phyloP scores from a whole-genome alignment of 805 yeast genomes.

The Cyberlindnera subsufficiens region DNA sequence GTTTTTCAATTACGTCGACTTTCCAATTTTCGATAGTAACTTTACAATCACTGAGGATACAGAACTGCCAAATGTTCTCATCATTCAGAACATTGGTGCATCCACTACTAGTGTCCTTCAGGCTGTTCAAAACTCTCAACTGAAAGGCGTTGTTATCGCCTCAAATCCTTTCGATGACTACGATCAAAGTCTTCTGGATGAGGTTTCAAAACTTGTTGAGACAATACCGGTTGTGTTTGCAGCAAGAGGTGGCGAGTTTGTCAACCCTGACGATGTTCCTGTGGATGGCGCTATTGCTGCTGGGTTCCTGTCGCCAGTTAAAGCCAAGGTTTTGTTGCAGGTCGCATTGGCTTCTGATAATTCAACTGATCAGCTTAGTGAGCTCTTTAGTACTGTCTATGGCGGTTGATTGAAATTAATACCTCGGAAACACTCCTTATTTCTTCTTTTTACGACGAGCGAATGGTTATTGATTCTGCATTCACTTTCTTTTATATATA shows the following conservation, averaged over 20 bases:
- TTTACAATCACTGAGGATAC: conserved; percentile 9
- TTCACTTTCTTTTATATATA: no score
- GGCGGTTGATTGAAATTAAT: conserved; percentile 32
- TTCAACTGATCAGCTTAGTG: conserved; percentile 29
- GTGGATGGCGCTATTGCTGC: conserved; percentile 34
- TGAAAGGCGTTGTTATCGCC: conserved; percentile 42
- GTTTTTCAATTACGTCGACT: conserved; percentile 11
- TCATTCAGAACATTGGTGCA: conserved; percentile 41
- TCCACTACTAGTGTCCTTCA: conserved; percentile 32
- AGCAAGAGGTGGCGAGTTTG: conserved; percentile 20
- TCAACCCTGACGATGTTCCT: conserved; percentile 7
- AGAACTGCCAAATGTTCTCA: conserved; percentile 30
- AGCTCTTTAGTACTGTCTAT: conserved; percentile 45
- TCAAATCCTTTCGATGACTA: conserved; percentile 43
- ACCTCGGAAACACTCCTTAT: no score
- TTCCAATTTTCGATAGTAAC: conserved; percentile 6
- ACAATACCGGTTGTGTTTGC: conserved; percentile 41
- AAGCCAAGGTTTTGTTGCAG: conserved; percentile 44
- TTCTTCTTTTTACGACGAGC: no score
- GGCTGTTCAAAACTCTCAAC: conserved; percentile 26
- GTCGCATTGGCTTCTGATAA: conserved; percentile 39
- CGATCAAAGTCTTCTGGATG: conserved; percentile 27
- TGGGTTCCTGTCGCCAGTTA: conserved; percentile 47
- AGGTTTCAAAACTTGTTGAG: conserved; percentile 26
- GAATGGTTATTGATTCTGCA: no score